These are phyloP conservation scores for Dictyostelium citrinum DNA, from an alignment of 78 protist genomes.

Conservation along the genomic window DNA sequence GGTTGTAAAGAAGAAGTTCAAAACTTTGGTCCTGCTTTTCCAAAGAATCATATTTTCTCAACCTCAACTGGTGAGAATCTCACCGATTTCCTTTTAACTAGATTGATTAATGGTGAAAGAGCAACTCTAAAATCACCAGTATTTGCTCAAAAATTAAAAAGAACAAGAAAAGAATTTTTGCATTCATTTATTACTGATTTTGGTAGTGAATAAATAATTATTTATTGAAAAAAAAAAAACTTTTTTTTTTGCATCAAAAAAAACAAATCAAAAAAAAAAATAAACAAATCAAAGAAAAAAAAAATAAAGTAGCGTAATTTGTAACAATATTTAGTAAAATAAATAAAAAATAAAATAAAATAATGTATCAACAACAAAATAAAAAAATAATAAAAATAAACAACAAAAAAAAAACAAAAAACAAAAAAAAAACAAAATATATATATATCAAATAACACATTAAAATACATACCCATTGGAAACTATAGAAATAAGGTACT, in stretches of 20 bases:
- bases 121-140: conserved; percentile 65
- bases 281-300: neutral
- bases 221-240: neutral
- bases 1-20: conserved; percentile 45
- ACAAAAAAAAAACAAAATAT: neutral
- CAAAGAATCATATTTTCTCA: conserved; percentile 34
- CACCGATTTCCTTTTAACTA: conserved; percentile 52
- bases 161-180: conserved; percentile 71
- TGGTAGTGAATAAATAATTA: neutral
- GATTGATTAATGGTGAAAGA: conserved; percentile 76
- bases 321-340: neutral
- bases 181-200: conserved; percentile 26
- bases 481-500: no score
- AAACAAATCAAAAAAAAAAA: neutral
- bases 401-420: neutral
- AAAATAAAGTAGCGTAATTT: no score
- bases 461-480: neutral
- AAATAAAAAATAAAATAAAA: neutral
- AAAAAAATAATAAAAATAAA: no score
- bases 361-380: neutral
- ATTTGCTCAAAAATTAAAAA: conserved; percentile 56
- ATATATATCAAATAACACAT: no score
- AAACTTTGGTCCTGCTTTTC: conserved; percentile 63
- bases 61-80: neutral
- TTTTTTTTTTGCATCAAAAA: neutral